Evolutionary conservation across 768 basidiomycete genomes (phyloP).

Genomic region (Mycena belliarum): DNA sequence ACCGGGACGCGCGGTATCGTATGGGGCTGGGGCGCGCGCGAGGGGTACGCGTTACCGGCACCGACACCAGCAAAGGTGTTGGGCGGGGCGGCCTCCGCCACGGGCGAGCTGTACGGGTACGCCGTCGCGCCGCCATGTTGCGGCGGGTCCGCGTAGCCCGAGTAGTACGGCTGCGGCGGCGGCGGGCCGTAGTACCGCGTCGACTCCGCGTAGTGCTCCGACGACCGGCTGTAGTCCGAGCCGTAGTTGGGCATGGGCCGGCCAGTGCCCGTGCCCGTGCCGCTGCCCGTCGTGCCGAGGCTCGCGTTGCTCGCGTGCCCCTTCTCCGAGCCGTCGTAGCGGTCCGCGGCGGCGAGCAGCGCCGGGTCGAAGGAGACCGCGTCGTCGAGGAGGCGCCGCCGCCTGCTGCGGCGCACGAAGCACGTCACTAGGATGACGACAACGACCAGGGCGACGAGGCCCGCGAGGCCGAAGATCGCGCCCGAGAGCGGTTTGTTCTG

Average conservation of each 20-base stretch:
- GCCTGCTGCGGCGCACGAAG: constrained; percentile 49
- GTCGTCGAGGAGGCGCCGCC: constrained; percentile 41
- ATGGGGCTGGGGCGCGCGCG: neutral
- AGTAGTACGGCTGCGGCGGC: neutral
- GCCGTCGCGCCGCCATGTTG: no score
- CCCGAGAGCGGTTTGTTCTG: constrained; percentile 67
- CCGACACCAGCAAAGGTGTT: neutral
- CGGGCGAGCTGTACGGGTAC: constrained; percentile 15
- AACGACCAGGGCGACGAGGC: constrained; percentile 47
- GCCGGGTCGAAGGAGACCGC: constrained; percentile 56
- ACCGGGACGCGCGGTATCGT: constrained; percentile 21
- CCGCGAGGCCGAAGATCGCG: constrained; percentile 55
- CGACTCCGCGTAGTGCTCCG: no score
- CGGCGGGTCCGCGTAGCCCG: no score
- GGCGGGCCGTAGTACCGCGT: no score
- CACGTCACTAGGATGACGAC: constrained; percentile 47
- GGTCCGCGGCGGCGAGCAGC: constrained; percentile 22
- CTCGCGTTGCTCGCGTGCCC: constrained; percentile 11
- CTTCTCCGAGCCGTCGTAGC: constrained; percentile 32
- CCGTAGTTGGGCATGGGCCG: neutral
- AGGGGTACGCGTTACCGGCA: neutral
- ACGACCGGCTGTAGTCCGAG: no score
- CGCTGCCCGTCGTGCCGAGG: constrained; percentile 3
- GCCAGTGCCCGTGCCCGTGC: constrained; percentile 1
- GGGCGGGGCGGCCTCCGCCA: constrained; percentile 1